Base-by-base conservation (phyloP, 352 stramenopile genomes). In the Globisporangium cystogenes region DNA sequence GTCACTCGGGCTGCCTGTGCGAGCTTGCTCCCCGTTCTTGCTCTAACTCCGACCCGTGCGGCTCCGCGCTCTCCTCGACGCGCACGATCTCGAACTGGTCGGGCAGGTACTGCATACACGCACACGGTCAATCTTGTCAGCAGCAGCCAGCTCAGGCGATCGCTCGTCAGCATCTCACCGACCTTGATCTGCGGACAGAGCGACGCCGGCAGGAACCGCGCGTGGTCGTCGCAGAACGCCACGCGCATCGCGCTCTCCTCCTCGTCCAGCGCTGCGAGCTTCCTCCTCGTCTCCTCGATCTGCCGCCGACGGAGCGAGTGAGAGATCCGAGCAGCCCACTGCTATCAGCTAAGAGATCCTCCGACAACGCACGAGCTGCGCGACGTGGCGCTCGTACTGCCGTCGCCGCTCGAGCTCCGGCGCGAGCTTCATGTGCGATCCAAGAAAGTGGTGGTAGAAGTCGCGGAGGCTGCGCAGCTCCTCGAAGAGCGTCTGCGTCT, bases 361-460 rank as follows among this genome's bases (percentile, higher is more conserved):
- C 24, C 5, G 6, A 3, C 7, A 7, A 51, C 56, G 43, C 65
- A 91, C 80, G 47, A 86, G 56, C 45, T 75, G 70, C 21, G 51
- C 51, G 27, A 87, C 57, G 53, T 76, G 74, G 29, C 64, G 51
- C 20, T 89, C 75, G 40, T 84, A 86, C n/a, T 64, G 54, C 39
- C 64, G 68, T 29, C 83, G 67, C 40, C 83, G 72, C 51, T 70
- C 55, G 11, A 92, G 59, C 57, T 94, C 83, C 1, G 59, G 45
- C 3, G 64, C 65, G 10, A 92, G 62, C 29, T 82, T 72, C 47
- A 66, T 54, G 57, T 90, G 91, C 8, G 83, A 87, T 12, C 52
- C 59, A 18, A 86, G 27, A 48, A 94, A 94, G 18, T 89, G 83
- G n/a, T 69, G 68, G 55, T 94, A 94, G 48, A 94, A 94, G 39